These are phyloP conservation scores for Termitomyces sp. DNA, from an alignment of 768 basidiomycete species.

Conservation along the genomic window DNA sequence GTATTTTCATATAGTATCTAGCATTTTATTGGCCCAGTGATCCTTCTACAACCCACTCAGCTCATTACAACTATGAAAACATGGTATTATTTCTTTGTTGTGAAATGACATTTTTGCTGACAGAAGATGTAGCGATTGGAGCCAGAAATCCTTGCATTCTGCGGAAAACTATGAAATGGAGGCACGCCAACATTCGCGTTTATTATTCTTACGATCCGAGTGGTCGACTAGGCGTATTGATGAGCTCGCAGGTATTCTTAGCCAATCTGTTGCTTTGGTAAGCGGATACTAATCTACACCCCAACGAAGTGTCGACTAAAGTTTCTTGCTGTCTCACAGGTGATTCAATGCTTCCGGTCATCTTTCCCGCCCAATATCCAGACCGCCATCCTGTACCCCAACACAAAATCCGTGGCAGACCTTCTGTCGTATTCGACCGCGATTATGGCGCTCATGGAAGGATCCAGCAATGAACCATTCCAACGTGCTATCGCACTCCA, in stretches of 20 bases:
- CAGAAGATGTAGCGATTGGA: slow-evolving; percentile 31
- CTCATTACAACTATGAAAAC: slow-evolving; percentile 29
- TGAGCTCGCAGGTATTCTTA: slow-evolving; percentile 35
- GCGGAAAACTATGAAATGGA: slow-evolving; percentile 31
- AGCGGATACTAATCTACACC: slow-evolving; percentile 9
- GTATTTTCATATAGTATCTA: neutral
- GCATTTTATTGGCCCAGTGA: slow-evolving; percentile 20
- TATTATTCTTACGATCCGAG: slow-evolving; percentile 34
- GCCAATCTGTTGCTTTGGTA: slow-evolving; percentile 37
- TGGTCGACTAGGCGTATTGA: slow-evolving; percentile 30
- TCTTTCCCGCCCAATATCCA: slow-evolving; percentile 27
- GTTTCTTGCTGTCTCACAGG: slow-evolving; percentile 20
- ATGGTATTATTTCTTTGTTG: slow-evolving; percentile 29
- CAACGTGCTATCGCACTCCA: slow-evolving; percentile 24
- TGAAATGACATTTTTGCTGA: slow-evolving; percentile 1
- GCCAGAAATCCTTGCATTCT: slow-evolving; percentile 30
- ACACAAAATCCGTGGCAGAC: slow-evolving; percentile 10
- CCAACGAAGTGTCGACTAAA: neutral
- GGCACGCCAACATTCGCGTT: slow-evolving; percentile 30
- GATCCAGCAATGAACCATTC: slow-evolving; percentile 28
- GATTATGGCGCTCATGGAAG: slow-evolving; percentile 25
- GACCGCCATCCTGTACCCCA: slow-evolving; percentile 12
- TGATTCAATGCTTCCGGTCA: slow-evolving; percentile 37
- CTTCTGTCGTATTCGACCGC: slow-evolving; percentile 15
- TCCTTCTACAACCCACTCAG: slow-evolving; percentile 39